phyloP scores from a whole-genome alignment of 768 basidiomycete species.

The Mycena galericulata region DNA sequence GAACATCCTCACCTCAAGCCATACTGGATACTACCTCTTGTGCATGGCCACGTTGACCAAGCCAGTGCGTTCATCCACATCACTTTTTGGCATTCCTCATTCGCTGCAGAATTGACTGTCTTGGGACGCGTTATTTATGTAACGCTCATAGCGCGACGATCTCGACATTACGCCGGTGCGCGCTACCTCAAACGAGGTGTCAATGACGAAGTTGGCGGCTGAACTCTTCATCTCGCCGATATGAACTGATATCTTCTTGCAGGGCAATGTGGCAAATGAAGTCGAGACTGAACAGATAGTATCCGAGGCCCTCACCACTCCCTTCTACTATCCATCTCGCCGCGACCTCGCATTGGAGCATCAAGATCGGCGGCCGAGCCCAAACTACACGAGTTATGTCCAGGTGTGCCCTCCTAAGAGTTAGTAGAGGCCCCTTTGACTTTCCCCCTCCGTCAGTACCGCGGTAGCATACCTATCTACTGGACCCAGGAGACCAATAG shows the following conservation, averaged over 20 bases:
- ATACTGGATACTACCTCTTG: slow-evolving; percentile 90
- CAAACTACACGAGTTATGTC: slow-evolving; percentile 95
- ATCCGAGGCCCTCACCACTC: slow-evolving; percentile 88
- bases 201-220: slow-evolving; percentile 77
- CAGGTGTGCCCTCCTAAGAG: slow-evolving; percentile 62
- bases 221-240: slow-evolving; percentile 43
- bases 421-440: not conserved
- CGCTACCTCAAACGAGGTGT: slow-evolving; percentile 95
- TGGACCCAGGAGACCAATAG: slow-evolving; percentile 96
- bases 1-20: slow-evolving; percentile 60
- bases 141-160: slow-evolving; percentile 94
- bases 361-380: slow-evolving; percentile 70
- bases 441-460: slow-evolving; percentile 66
- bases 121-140: slow-evolving; percentile 92
- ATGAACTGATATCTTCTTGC: not conserved
- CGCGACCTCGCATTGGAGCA: slow-evolving; percentile 44
- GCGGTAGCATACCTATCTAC: slow-evolving; percentile 95
- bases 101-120: slow-evolving; percentile 83
- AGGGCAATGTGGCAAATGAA: slow-evolving; percentile 99
- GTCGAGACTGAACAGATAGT: slow-evolving; percentile 99
- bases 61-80: slow-evolving; percentile 75
- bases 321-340: slow-evolving; percentile 82
- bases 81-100: not conserved
- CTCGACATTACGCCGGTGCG: slow-evolving; percentile 95
- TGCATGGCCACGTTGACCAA: slow-evolving; percentile 98